phyloP scores from a whole-genome alignment of 208 protist species.

The Tritrichomonas musculus region DNA sequence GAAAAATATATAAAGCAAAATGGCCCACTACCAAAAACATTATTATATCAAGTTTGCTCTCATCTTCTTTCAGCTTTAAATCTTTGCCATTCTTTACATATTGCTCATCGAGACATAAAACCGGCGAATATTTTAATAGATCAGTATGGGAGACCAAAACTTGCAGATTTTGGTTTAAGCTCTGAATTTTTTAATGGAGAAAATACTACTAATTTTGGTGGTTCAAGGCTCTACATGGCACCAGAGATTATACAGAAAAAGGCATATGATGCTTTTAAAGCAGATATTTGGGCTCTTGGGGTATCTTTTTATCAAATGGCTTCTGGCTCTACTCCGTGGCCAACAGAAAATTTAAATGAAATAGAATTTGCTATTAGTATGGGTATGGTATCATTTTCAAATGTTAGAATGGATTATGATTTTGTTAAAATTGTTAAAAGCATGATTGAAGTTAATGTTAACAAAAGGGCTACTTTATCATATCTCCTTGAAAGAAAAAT shows the following conservation, averaged over 20 bases:
- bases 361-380: too few species aligned
- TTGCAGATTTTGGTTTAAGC: not conserved
- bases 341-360: too few species aligned
- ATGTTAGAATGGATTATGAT: too few species aligned
- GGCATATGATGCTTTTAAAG: not conserved
- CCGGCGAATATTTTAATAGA: not conserved
- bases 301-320: not conserved
- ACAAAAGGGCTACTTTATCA: too few species aligned
- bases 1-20: not conserved
- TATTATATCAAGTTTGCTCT: not conserved
- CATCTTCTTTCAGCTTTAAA: not conserved
- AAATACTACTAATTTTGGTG: not conserved
- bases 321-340: not conserved
- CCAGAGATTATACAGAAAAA: not conserved
- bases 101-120: not conserved
- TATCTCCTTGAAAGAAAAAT: too few species aligned
- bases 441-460: too few species aligned
- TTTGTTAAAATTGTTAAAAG: too few species aligned
- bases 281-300: not conserved
- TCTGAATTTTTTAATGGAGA: not conserved
- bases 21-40: not conserved
- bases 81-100: not conserved
- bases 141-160: not conserved
- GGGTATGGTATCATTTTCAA: too few species aligned
- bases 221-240: not conserved